Base-by-base conservation (phyloP, 306 rosid species). In the Notholithocarpus densiflorus region DNA sequence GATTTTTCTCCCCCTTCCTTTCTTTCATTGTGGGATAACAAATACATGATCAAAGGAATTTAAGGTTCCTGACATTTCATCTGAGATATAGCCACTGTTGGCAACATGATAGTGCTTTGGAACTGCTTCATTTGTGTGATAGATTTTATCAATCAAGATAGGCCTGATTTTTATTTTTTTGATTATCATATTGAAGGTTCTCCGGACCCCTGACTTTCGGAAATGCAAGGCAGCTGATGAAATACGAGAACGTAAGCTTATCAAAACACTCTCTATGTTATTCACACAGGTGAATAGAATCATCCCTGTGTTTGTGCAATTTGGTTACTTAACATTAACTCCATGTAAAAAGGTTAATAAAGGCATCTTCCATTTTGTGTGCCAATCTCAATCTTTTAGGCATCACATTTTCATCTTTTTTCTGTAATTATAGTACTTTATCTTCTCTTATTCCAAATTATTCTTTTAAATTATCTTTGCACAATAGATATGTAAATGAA, bases 221-320 rank as follows among this genome's bases (percentile, higher is more conserved):
- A 83, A 85, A 40, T 82, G 94, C 90, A 87, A 90, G 86, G 92
- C 90, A 37, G 86, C 98, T 27, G 61, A 73, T 19, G 91, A 93
- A 85, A 93, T 93, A 82, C 92, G 55, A 87, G 91, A 91, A 78
- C 83, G 98, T 93, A 89, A 89, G 97, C 77, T 77, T 32, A 37
- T 79, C 24, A 5, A 53, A 71, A 75, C 53, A 21, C 14, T 27
- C 45, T 65, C n/a, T 56, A 19, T 32, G 79, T 3, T 62, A 24
- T 60, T 55, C 77, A 43, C 65, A 54, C 27, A 21, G 53, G 59
- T 83, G 60, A 18, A 62, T 17, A 17, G 19, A 64, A 48, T 27
- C 27, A 66, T 75, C 69, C 51, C 40, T 27, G 21, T 64, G 20
- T 66, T 32, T 4, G 72, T 32, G 51, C 48, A 66, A 66, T 66